phyloP scores from a whole-genome alignment of 2,329 filamentous ascomycete genomes.

The Diaporthe citriasiana region DNA sequence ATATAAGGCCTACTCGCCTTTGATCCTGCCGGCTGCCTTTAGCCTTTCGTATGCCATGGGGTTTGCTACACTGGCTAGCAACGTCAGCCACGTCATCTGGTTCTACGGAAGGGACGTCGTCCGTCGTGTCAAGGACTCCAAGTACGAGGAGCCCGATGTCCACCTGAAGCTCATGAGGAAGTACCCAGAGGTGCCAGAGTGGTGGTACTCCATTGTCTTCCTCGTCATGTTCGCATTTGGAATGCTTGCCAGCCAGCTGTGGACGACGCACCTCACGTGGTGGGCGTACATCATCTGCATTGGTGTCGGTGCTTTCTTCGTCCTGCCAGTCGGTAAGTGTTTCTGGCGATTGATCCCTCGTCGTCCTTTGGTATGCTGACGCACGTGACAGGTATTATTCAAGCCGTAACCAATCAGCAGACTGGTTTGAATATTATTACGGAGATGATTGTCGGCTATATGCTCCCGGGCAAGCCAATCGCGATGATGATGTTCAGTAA shows the following conservation, averaged over 20 bases:
- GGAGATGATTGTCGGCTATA: slow-evolving; percentile 41
- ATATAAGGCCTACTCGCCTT: slow-evolving; percentile 47
- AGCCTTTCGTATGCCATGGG: slow-evolving; percentile 63
- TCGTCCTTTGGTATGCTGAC: not conserved
- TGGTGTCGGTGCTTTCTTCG: slow-evolving; percentile 40
- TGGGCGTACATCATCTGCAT: slow-evolving; percentile 44
- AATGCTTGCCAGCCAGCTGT: slow-evolving; percentile 14
- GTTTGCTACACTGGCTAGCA: slow-evolving; percentile 68
- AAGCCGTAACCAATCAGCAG: slow-evolving; percentile 42
- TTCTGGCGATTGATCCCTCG: not conserved
- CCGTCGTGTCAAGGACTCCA: slow-evolving; percentile 36
- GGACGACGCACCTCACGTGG: slow-evolving; percentile 41
- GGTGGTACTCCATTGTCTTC: slow-evolving; percentile 59
- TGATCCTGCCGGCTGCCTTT: slow-evolving; percentile 45
- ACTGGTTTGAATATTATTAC: slow-evolving; percentile 24
- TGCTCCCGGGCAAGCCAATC: slow-evolving; percentile 17
- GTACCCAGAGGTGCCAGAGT: slow-evolving; percentile 63
- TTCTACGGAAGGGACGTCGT: slow-evolving; percentile 64
- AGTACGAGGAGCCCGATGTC: slow-evolving; percentile 50
- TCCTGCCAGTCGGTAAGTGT: slow-evolving; percentile 41
- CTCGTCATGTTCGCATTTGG: slow-evolving; percentile 38
- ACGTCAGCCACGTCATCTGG: slow-evolving; percentile 63
- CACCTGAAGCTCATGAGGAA: slow-evolving; percentile 63
- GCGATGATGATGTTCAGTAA: slow-evolving; percentile 30
- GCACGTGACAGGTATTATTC: slow-evolving; percentile 42